Conservation (phyloP, 2,329 filamentous ascomycete genomes). For the Lecanoromycetidae sp. region DNA sequence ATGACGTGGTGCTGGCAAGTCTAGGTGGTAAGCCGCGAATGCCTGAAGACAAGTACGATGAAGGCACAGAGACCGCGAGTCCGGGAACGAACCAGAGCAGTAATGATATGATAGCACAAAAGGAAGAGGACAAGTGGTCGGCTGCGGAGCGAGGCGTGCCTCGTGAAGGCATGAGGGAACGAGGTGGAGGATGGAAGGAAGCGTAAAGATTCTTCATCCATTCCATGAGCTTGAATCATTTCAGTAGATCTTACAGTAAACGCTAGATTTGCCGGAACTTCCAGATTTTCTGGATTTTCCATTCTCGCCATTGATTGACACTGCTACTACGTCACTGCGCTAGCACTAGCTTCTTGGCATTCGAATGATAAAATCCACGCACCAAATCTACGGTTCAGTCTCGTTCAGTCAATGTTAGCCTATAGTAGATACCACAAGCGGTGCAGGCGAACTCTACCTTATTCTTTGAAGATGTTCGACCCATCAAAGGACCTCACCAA, state of each 20-base stretch:
- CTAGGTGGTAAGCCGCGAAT: slow-evolving; percentile 38
- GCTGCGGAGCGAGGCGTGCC: slow-evolving; percentile 3
- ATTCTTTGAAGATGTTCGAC: too few relatives aligned
- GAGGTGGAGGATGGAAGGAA: slow-evolving; percentile 1
- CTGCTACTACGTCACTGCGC: too few relatives aligned
- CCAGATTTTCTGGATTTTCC: background rate
- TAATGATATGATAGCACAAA: background rate
- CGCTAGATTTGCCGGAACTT: background rate
- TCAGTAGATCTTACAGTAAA: too few relatives aligned
- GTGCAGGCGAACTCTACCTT: too few relatives aligned
- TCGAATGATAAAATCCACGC: too few relatives aligned
- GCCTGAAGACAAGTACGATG: slow-evolving; percentile 20
- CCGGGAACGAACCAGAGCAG: background rate
- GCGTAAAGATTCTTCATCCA: background rate
- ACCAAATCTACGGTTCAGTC: too few relatives aligned
- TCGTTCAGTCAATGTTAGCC: too few relatives aligned
- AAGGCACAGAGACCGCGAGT: slow-evolving; percentile 11
- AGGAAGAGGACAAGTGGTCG: slow-evolving; percentile 4
- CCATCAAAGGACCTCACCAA: too few relatives aligned
- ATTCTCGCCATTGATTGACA: too few relatives aligned
- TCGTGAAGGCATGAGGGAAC: slow-evolving; percentile 1
- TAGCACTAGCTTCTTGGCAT: too few relatives aligned
- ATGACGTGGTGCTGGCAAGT: slow-evolving; percentile 41
- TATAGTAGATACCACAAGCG: background rate
- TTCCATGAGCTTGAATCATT: background rate